Conservation (phyloP, 129 eudicot species). For the Helianthus annuus region DNA sequence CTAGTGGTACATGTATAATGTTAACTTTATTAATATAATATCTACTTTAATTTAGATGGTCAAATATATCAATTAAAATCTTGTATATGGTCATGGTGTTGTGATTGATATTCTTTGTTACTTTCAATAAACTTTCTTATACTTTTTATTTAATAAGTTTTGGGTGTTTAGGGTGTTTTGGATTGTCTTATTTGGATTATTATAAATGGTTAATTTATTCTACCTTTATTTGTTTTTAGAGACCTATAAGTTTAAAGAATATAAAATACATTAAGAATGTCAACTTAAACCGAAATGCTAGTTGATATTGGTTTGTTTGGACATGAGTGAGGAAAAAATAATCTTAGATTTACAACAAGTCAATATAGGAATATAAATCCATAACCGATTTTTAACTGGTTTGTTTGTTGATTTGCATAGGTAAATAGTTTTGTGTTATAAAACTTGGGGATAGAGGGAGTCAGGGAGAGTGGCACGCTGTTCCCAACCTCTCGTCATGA, state of each 20-base stretch:
- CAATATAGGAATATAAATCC: not conserved
- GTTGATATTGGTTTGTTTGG: not conserved
- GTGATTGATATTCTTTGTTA: not conserved
- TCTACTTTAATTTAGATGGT: not conserved
- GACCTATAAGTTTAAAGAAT: not conserved
- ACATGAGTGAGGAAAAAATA: not conserved
- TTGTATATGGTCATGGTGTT: not conserved
- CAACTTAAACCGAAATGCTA: not conserved
- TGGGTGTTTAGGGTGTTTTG: not conserved
- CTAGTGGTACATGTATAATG: no score
- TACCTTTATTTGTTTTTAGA: not conserved
- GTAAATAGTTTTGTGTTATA: no score
- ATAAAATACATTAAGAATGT: not conserved
- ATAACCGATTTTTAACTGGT: no score
- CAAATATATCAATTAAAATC: not conserved
- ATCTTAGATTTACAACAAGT: not conserved
- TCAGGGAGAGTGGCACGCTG: no score
- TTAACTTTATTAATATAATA: no score
- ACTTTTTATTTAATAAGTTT: not conserved
- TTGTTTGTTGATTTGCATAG: no score
- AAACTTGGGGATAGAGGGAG: no score
- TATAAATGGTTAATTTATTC: not conserved
- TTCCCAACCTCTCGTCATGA: no score
- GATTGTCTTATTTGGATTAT: not conserved
- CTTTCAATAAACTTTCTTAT: no score